Conservation (phyloP, 345 rosid species). For the Euphorbia pulcherrima region DNA sequence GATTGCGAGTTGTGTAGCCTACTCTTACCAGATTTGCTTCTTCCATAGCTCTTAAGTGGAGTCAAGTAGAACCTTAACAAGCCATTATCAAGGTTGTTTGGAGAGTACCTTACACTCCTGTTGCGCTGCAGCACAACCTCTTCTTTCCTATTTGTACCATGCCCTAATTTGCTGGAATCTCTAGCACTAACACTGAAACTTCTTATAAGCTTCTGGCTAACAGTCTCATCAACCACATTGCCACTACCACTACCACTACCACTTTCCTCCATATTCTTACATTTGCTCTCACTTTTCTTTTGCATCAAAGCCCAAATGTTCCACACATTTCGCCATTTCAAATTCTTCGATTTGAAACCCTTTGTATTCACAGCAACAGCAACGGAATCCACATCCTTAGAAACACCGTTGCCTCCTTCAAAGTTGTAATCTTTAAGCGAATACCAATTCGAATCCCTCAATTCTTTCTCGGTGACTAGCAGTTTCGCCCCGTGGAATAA, state of each 20-base stretch:
- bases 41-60: slow-evolving; percentile 50
- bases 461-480: slow-evolving; percentile 53
- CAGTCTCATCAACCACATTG: slow-evolving; percentile 36
- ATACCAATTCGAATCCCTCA: slow-evolving; percentile 44
- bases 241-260: slow-evolving; percentile 33
- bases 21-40: slow-evolving; percentile 57
- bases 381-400: slow-evolving; percentile 18
- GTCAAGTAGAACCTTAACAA: slow-evolving; percentile 73
- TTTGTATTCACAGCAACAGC: slow-evolving; percentile 16
- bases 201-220: slow-evolving; percentile 54
- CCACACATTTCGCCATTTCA: slow-evolving; percentile 15
- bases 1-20: slow-evolving; percentile 43
- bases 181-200: slow-evolving; percentile 59
- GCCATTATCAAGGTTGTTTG: slow-evolving; percentile 69
- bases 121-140: slow-evolving; percentile 59
- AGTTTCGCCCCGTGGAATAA: slow-evolving; percentile 45
- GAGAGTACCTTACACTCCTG: slow-evolving; percentile 80
- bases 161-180: slow-evolving; percentile 36
- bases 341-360: slow-evolving; percentile 20
- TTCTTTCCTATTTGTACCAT: slow-evolving; percentile 36
- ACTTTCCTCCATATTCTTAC: slow-evolving; percentile 31
- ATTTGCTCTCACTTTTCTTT: slow-evolving; percentile 21
- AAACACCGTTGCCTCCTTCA: slow-evolving; percentile 6
- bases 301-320: slow-evolving; percentile 30
- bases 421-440: slow-evolving; percentile 16